Base-by-base conservation (phyloP, 306 rosid species). In the Fragaria vesca region DNA sequence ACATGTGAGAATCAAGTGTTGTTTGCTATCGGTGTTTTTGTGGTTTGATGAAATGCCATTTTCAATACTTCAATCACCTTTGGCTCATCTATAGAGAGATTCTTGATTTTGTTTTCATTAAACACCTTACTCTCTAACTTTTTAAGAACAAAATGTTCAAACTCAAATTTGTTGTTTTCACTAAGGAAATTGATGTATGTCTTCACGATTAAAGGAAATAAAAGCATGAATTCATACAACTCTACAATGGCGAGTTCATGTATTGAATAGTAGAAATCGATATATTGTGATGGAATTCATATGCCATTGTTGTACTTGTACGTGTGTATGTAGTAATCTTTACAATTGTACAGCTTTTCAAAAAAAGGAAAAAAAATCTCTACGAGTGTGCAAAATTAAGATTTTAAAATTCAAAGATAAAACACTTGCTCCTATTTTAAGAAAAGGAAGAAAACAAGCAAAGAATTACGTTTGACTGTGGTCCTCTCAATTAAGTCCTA, bases 391-490 rank as follows among this genome's bases (percentile, higher is more conserved):
- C 26, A 1, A 7, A 18, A 20, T 20, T 18, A 54, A 20, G 60
- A 55, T n/a, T 2, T 21, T 58, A 58, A 24, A 58, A 60, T 26
- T 9, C 8, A 24, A 60, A 60, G 69, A 7, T 63, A 4, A 61
- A 12, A 61, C 67, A 12, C 69, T 63, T 63, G 69, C 69, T 32
- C n/a, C 43, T 40, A 63, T 63, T 16, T 63, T 32, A 63, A n/a
- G n/a, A 2, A 16, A 12, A 63, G 8, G 46, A 36, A 65, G 24
- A 17, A 8, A 36, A 66, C 47, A 36, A 66, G 71, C 28, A 8
- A 38, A 38, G 47, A 66, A 18, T 66, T 66, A 38, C 45, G 45
- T 38, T 66, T 18, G 71, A 66, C 71, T 18, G 71, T 66, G 48
- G 71, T 66, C 71, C 71, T 66, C 48, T 34, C 1, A 36, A 65